A percentile compares a stretch with the other conserved stretches of the same genome.
Conservation (phyloP, 2,329 filamentous ascomycete genomes). For the Catunica adiposa region DNA sequence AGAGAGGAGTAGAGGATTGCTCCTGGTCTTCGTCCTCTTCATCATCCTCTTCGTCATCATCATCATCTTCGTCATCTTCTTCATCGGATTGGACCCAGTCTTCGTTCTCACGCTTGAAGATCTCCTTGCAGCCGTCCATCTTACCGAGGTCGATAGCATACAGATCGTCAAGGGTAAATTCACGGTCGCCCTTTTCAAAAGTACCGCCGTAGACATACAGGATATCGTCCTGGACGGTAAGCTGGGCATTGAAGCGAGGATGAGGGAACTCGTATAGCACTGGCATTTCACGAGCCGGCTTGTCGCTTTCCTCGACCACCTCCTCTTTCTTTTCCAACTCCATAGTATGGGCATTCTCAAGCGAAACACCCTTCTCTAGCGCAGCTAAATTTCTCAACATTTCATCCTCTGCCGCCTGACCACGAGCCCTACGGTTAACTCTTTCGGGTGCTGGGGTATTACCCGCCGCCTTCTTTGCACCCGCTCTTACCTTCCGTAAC, state of each 20-base stretch:
- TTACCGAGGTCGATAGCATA: slow-evolving; percentile 90
- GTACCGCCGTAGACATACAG: slow-evolving; percentile 93
- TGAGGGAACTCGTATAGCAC: slow-evolving; percentile 74
- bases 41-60: slow-evolving; percentile 36
- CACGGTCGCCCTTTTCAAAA: slow-evolving; percentile 83
- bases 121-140: slow-evolving; percentile 80
- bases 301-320: slow-evolving; percentile 34
- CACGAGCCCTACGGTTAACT: slow-evolving; percentile 48
- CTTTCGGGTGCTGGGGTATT: slow-evolving; percentile 29
- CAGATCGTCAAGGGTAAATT: slow-evolving; percentile 91
- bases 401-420: slow-evolving; percentile 83
- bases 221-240: slow-evolving; percentile 81
- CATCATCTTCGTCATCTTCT: slow-evolving; percentile 43
- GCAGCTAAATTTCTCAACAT: slow-evolving; percentile 72
- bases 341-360: slow-evolving; percentile 36
- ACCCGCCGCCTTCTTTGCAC: slow-evolving; percentile 38
- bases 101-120: slow-evolving; percentile 67
- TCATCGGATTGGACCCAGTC: slow-evolving; percentile 60
- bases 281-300: slow-evolving; percentile 43
- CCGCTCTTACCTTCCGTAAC: slow-evolving; percentile 54
- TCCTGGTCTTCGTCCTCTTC: slow-evolving; percentile 35
- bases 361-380: slow-evolving; percentile 55
- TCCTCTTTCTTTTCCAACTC: slow-evolving; percentile 30
- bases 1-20: slow-evolving; percentile 26
- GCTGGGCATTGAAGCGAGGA: slow-evolving; percentile 73